Base-by-base conservation (phyloP, 2,329 filamentous ascomycete species). In the Colletotrichum sp. region DNA sequence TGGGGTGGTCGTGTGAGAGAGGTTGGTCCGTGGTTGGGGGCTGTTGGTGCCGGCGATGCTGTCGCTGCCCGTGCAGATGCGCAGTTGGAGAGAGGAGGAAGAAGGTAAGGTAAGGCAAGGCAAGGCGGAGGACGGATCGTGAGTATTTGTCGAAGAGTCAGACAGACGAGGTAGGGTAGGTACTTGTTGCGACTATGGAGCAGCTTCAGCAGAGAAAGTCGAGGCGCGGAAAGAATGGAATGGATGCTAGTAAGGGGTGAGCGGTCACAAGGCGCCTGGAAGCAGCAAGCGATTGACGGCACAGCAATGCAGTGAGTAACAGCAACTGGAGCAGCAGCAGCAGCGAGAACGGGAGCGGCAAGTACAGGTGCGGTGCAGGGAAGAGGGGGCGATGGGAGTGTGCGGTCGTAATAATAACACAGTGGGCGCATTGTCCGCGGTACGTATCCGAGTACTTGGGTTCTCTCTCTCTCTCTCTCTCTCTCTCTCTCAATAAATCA, bases 11-110 rank as follows among this genome's bases (percentile, higher is more conserved):
- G 62, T 72, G 36, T 73, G 70, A 44, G 49, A 65, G 65, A 69
- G 74, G 74, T 26, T 76, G 74, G 72, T 55, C 64, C n/a, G 63
- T 72, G 70, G 70, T 72, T 68, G 70, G 70, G 36, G 13, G 49
- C 8, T 65, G 44, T 57, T 34, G 70, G 30, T 26, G 63, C 21
- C 52, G 63, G 21, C 16, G 21, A 24, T 36, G 57, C 59, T 62
- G 44, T 65, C 26, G 60, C 70, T 65, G 70, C 59, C 71, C 71
- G 70, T 74, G 70, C 74, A 60, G 57, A 64, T 49, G 70, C 70
- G 71, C 44, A 39, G 57, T 44, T 26, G 34, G 52, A 68, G 64
- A 32, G 36, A 59, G 30, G 28, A 57, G 10, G 34, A 18, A 36
- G 32, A 49, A 16, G 28, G 52, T 30, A 34, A 30, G 18, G 24